Evolutionary conservation across 2,329 filamentous ascomycete genomes (phyloP), one percentile per base, ranked within the genome.

Genomic region (Colletotrichum salicis): DNA sequence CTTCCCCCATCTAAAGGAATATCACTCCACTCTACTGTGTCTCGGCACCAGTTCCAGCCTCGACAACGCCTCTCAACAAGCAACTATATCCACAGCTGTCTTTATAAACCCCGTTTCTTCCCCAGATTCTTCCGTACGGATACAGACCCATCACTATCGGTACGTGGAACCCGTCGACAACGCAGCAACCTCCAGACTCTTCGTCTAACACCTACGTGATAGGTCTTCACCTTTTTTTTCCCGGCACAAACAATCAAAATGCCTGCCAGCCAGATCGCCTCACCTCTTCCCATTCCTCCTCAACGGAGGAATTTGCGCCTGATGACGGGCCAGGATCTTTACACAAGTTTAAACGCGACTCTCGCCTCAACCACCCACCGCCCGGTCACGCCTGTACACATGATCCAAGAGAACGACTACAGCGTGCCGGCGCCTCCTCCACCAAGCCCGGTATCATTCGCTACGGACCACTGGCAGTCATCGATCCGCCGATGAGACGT

Each of bases 401-500:
- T 83, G 74, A 88, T 89, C 76, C 84, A 84, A 74, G 87, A 90
- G 76, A 82, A 88, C 70, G 89, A 91, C 80, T 92, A 91, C 82
- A 84, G 86, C 37, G 89, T 91, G 24, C 90, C 90, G n/a, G 89
- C 90, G 15, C 88, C 90, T 52, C 90, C 90, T 13, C 90, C 90
- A 24, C 89, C 90, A 13, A 90, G 88, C 75, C 90, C 90, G 8
- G 88, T 92, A 77, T 88, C 87, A 81, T 91, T 90, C 77, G 85
- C 87, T 35, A 80, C 82, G 29, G 88, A 91, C 69, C 84, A 87
- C 78, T 90, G 89, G 88, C 82, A 86, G 64, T 79, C 80, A 45
- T 78, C 78, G 27, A 67, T 80, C 56, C 79, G 78, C 73, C 79
- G 77, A 72, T 82, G 19, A 72, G 41, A n/a, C 15, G 4, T 8